Conservation (phyloP, 208 protist genomes). For the Endotrypanum monterogeii region DNA sequence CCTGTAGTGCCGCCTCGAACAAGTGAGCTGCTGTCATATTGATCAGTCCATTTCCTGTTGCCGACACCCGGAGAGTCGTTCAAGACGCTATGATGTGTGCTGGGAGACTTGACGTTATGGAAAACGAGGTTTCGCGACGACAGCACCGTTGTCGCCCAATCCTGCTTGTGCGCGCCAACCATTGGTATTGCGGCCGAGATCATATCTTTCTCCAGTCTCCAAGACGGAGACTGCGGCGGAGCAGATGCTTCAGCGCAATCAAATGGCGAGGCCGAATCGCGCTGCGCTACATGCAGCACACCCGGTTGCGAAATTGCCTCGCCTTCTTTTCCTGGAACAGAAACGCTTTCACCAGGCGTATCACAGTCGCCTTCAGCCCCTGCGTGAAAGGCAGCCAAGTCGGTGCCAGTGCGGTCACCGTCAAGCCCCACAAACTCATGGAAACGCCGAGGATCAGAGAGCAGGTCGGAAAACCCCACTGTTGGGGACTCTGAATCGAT, state of each 20-base stretch:
- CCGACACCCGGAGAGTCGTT: conserved; percentile 7
- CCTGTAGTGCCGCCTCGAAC: background rate
- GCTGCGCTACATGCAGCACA: background rate
- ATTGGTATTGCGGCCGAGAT: background rate
- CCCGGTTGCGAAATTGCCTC: background rate
- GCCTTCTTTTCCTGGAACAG: background rate
- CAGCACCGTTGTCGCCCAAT: background rate
- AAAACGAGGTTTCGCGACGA: background rate
- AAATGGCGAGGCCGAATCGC: background rate
- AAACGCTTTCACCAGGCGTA: background rate
- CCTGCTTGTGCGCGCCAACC: background rate
- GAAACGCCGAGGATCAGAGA: too few relatives aligned
- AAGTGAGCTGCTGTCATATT: background rate
- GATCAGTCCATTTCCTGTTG: background rate
- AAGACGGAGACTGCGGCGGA: conserved; percentile 6
- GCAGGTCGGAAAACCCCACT: too few relatives aligned
- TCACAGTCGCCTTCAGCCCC: background rate
- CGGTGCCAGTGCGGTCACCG: conserved; percentile 17
- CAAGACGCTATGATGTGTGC: background rate
- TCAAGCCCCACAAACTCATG: conserved; percentile 21
- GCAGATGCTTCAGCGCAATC: background rate
- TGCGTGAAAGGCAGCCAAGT: conserved; percentile 16
- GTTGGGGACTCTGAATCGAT: background rate
- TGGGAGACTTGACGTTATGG: background rate
- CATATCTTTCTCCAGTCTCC: background rate